phyloP scores from a whole-genome alignment of 1,284 basidiomycete species.

The Grifola frondosa region DNA sequence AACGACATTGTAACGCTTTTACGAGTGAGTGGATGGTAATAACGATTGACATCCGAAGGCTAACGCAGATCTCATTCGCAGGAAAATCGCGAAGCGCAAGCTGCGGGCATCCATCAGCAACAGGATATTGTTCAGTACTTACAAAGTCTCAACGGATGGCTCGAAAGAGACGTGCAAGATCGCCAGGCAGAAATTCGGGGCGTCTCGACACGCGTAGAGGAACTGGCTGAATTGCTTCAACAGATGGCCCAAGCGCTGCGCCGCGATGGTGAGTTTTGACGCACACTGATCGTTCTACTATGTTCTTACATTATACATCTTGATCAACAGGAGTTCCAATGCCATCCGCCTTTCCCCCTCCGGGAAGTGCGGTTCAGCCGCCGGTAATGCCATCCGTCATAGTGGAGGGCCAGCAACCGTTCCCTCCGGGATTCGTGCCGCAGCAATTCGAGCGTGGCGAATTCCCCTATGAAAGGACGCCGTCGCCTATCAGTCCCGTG shows the following conservation, averaged over 20 bases:
- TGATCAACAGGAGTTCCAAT: constrained; percentile 2
- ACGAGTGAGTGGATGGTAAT: constrained; percentile 43
- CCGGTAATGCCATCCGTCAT: constrained; percentile 28
- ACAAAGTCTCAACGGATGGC: constrained; percentile 68
- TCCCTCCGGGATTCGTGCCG: constrained; percentile 4
- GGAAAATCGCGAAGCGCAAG: constrained; percentile 73
- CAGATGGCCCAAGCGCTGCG: constrained; percentile 29
- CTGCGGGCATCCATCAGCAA: constrained; percentile 73
- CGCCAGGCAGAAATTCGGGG: constrained; percentile 69
- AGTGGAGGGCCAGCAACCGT: constrained; percentile 7
- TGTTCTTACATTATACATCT: constrained; percentile 3
- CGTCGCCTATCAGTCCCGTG: constrained; percentile 2
- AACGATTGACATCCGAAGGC: background rate
- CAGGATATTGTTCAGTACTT: constrained; percentile 77
- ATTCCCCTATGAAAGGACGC: constrained; percentile 10
- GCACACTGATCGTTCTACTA: background rate
- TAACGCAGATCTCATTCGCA: constrained; percentile 28
- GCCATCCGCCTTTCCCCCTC: constrained; percentile 4
- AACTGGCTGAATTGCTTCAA: constrained; percentile 48
- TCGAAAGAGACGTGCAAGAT: constrained; percentile 70
- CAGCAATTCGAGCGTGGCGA: background rate
- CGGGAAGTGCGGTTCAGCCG: constrained; percentile 21
- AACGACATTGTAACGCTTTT: constrained; percentile 55
- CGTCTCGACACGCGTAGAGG: constrained; percentile 62
- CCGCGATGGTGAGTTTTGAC: constrained; percentile 12